These are phyloP conservation scores for Abrus pulchellus DNA, from an alignment of 306 rosid species.

Conservation along the genomic window DNA sequence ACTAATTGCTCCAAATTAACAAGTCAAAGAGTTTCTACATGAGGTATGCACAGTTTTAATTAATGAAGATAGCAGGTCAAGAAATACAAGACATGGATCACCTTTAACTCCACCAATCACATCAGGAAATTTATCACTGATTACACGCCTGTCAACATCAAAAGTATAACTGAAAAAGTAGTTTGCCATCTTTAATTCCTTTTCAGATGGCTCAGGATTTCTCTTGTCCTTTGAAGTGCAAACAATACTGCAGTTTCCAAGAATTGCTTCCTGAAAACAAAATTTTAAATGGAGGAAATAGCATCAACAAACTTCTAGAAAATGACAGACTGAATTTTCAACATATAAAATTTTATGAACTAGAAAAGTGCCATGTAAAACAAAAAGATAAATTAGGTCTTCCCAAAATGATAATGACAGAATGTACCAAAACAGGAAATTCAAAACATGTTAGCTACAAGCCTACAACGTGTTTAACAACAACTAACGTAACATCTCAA, in stretches of 20 bases:
- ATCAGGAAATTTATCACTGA: constrained; percentile 57
- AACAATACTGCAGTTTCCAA: constrained; percentile 68
- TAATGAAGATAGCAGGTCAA: constrained; percentile 25
- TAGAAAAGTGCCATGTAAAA: background rate
- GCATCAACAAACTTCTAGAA: constrained; percentile 25
- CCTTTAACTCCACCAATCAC: constrained; percentile 59
- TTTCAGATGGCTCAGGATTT: constrained; percentile 63
- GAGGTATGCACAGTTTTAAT: background rate
- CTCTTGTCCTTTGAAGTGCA: constrained; percentile 70
- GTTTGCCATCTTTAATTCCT: constrained; percentile 55
- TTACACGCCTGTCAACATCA: constrained; percentile 50
- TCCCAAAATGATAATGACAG: background rate
- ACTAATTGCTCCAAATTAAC: constrained; percentile 26
- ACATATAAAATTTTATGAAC: constrained; percentile 11
- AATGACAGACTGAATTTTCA: constrained; percentile 25
- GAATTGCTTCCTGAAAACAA: constrained; percentile 63
- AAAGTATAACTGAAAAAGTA: constrained; percentile 62
- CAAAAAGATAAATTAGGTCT: background rate
- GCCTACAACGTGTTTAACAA: constrained; percentile 2
- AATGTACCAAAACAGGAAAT: background rate
- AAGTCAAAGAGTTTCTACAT: constrained; percentile 15
- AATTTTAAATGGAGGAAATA: constrained; percentile 13
- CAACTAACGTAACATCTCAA: constrained; percentile 22
- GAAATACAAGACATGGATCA: constrained; percentile 37
- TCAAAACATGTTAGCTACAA: background rate